A percentile compares a stretch with the other conserved stretches of the same genome.
These are phyloP conservation scores for Syncephalis plumigaleata DNA, from an alignment of 371 early-diverging fungal species.

Conservation along the genomic window DNA sequence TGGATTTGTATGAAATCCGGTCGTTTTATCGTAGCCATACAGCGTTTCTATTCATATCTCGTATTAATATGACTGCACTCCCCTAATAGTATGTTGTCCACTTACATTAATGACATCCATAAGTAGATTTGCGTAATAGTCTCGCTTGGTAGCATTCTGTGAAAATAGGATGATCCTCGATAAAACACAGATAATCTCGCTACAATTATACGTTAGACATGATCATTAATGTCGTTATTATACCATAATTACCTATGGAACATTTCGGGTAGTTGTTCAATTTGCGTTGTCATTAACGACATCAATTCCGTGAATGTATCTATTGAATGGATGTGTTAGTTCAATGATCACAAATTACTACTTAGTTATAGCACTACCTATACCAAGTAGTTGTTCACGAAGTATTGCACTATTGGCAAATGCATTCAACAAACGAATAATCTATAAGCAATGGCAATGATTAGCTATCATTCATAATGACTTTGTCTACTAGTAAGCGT, in stretches of 20 bases:
- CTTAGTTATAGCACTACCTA: background rate
- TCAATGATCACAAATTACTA: too few relatives aligned
- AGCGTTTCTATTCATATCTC: slow-evolving; percentile 17
- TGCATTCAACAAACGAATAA: background rate
- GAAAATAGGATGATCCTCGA: slow-evolving; percentile 39
- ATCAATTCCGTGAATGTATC: slow-evolving; percentile 35
- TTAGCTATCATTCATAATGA: background rate
- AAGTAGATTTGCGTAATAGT: slow-evolving; percentile 30
- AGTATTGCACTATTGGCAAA: background rate
- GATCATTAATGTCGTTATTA: background rate
- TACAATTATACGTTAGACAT: slow-evolving; percentile 5
- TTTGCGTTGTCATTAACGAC: slow-evolving; percentile 31
- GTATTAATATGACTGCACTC: background rate
- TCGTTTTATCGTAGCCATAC: slow-evolving; percentile 27
- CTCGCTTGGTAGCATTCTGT: slow-evolving; percentile 19
- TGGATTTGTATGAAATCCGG: slow-evolving; percentile 36
- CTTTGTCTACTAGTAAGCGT: background rate
- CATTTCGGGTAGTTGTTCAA: slow-evolving; percentile 36
- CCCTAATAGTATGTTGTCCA: too few relatives aligned
- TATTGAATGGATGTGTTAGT: too few relatives aligned
- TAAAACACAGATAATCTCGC: slow-evolving; percentile 40
- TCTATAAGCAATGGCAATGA: background rate
- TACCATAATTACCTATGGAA: slow-evolving; percentile 30
- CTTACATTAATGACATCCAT: slow-evolving; percentile 20
- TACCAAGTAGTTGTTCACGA: background rate